Evolutionary conservation across 441 rosid genomes (phyloP).

Genomic region (Melastoma candidum): DNA sequence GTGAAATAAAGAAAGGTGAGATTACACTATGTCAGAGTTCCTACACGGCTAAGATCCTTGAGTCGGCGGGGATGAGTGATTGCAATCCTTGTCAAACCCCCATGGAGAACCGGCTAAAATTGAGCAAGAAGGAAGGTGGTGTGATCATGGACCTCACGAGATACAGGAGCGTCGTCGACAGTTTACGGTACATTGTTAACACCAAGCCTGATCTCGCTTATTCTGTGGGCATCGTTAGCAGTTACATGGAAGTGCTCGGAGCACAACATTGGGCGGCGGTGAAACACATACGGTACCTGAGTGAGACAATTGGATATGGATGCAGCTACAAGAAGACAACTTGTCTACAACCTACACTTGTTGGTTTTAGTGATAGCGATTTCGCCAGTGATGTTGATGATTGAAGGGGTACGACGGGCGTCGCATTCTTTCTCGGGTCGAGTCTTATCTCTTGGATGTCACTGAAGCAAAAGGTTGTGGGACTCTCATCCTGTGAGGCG

Average conservation of each 20-base stretch:
- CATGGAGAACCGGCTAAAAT: neutral
- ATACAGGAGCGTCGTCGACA: too few species aligned
- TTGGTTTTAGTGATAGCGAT: neutral
- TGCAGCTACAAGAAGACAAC: neutral
- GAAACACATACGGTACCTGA: too few species aligned
- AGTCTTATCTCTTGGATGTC: neutral
- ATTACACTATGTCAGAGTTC: neutral
- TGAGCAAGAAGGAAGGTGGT: too few species aligned
- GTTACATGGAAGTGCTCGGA: too few species aligned
- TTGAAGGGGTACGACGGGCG: constrained; percentile 1
- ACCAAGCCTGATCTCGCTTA: too few species aligned
- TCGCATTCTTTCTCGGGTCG: neutral
- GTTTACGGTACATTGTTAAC: too few species aligned
- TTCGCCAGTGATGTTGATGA: too few species aligned
- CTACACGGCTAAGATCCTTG: neutral
- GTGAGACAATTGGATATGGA: neutral
- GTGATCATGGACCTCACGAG: too few species aligned
- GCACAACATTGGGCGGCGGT: too few species aligned
- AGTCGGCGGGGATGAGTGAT: constrained; percentile 1
- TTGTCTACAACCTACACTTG: too few species aligned
- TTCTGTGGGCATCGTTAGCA: too few species aligned
- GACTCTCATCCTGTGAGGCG: too few species aligned
- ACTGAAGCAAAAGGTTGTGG: constrained; percentile 2
- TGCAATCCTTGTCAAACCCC: neutral
- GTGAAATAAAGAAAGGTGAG: neutral